Evolutionary conservation across 805 yeast genomes (phyloP).

Genomic region (Candida maltosa): DNA sequence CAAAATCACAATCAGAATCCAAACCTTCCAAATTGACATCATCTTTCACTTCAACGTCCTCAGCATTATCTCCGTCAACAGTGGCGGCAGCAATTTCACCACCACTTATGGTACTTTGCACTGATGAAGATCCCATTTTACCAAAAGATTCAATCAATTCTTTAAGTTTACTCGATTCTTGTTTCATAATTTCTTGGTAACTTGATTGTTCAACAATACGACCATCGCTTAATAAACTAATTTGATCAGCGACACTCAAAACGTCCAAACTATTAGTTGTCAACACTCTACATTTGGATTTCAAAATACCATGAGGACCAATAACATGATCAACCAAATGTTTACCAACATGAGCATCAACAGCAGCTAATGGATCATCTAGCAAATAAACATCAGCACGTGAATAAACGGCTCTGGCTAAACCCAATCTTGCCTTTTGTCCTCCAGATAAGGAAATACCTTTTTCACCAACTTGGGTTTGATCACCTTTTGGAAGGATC

Average conservation of each 20-base stretch:
- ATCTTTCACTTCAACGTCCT: slow-evolving; percentile 12
- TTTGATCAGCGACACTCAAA: slow-evolving; percentile 66
- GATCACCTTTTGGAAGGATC: slow-evolving; percentile 83
- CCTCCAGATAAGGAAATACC: slow-evolving; percentile 97
- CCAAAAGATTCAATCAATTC: slow-evolving; percentile 65
- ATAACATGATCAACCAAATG: slow-evolving; percentile 80
- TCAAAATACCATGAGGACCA: slow-evolving; percentile 75
- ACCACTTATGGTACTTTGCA: too few species aligned
- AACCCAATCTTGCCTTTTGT: slow-evolving; percentile 90
- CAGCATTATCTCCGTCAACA: slow-evolving; percentile 10
- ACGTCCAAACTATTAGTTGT: slow-evolving; percentile 88
- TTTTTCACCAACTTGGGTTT: slow-evolving; percentile 93
- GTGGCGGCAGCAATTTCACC: slow-evolving; percentile 8
- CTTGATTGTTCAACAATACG: slow-evolving; percentile 65
- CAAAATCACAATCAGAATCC: slow-evolving; percentile 29
- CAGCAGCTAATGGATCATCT: slow-evolving; percentile 94
- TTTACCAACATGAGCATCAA: slow-evolving; percentile 93
- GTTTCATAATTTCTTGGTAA: slow-evolving; percentile 48
- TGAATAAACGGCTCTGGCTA: slow-evolving; percentile 94
- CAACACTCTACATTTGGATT: slow-evolving; percentile 69
- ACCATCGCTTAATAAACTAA: slow-evolving; percentile 70
- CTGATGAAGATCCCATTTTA: too few species aligned
- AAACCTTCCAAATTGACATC: slow-evolving; percentile 24
- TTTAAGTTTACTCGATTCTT: slow-evolving; percentile 46
- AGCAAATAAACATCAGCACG: slow-evolving; percentile 87